Evolutionary conservation across 352 stramenopile species (phyloP), one percentile per base, ranked within the genome.

Genomic region (Blastocystis sp.): DNA sequence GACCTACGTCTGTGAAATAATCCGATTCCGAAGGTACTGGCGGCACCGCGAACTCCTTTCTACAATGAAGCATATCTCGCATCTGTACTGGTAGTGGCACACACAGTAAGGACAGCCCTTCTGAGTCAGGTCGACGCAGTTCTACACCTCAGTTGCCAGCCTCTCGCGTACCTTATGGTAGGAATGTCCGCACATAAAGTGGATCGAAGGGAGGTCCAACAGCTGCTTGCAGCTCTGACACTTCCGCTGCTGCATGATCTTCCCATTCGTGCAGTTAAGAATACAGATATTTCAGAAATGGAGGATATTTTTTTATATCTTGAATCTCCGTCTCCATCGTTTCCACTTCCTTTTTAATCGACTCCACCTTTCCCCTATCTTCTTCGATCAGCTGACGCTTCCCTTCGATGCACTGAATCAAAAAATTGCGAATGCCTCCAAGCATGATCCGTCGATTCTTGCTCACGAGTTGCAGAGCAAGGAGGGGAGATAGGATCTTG

Each of bases 151-250:
- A 26, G 41, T n/a, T 1, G 20, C 20, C 50, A n/a, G 11, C 20
- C 50, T n/a, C 50, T n/a, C 13, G 3, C 50, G 1, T 2, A 39
- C 24, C 73, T 91, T 75, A 18, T 96, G 92, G 76, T 96, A 97
- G 69, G 93, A 96, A 91, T 97, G 94, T 63, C 95, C 94, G 79
- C 94, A 97, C 92, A 96, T 94, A 85, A 97, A 97, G 81, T 97
- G 94, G 45, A 97, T 93, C 0, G 94, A 94, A n/a, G 94, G 94
- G 11, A 97, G 90, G 90, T 97, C 94, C 88, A 97, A 82, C 85
- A 95, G 93, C 85, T 96, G 94, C 88, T 95, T 95, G 90, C 94
- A 96, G 53, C 96, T 66, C 50, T 96, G 93, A 81, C 94, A 97
- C 89, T 96, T 97, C 59, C 93, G 96, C 45, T 70, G 75, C 69